phyloP scores from a whole-genome alignment of 345 rosid species.

The Lepidium didymum region DNA sequence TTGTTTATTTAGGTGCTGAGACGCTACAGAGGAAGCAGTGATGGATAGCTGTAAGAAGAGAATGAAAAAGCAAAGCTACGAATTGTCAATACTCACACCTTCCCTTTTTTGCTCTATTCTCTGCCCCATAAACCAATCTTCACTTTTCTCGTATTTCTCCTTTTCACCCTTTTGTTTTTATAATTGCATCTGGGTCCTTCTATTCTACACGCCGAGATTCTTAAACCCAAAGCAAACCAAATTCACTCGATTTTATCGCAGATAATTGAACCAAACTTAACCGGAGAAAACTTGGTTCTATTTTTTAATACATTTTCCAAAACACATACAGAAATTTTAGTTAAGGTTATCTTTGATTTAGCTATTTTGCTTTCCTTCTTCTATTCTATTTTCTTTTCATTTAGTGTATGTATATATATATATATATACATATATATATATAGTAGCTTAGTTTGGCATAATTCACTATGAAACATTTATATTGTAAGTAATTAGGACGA shows the following conservation, averaged over 20 bases:
- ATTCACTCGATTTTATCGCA: neutral
- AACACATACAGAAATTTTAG: neutral
- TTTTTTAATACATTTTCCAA: neutral
- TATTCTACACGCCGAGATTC: neutral
- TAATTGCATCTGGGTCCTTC: neutral
- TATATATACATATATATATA: too few relatives aligned
- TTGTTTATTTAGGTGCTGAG: conserved; percentile 8
- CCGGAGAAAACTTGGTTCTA: neutral
- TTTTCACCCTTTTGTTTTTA: neutral
- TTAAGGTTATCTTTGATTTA: neutral
- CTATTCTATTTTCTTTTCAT: neutral
- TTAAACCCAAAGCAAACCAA: neutral
- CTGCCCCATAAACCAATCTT: conserved; percentile 5
- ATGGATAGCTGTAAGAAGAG: conserved; percentile 18
- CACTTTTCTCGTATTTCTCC: neutral
- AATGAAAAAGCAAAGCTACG: conserved; percentile 20
- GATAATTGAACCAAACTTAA: neutral
- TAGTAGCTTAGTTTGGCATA: neutral
- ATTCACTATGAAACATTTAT: neutral
- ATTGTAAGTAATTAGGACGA: neutral
- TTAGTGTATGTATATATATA: neutral
- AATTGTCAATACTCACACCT: conserved; percentile 22
- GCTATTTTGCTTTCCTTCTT: neutral
- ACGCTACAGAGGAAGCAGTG: conserved; percentile 21
- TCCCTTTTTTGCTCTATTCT: conserved; percentile 3